Evolutionary conservation across 176 grass and related monocot genomes (phyloP).

Genomic region (Oryza meridionalis): DNA sequence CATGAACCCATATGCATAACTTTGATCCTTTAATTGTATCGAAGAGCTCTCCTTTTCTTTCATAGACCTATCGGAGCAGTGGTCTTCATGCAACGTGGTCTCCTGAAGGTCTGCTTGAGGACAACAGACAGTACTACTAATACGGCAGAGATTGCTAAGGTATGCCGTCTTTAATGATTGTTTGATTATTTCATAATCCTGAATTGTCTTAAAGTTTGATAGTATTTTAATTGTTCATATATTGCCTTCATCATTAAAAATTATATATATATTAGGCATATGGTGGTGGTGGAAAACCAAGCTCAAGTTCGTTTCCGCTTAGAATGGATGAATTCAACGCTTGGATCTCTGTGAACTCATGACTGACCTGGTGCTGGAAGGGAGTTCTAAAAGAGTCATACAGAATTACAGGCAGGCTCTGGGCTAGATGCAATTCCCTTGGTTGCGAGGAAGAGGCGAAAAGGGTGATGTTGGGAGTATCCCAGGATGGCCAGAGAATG

Average conservation of each 20-base stretch:
- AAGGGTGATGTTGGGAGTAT: not conserved
- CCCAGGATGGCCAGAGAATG: not conserved
- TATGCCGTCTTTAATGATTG: not conserved
- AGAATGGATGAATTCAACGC: constrained; percentile 91
- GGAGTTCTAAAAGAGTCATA: not conserved
- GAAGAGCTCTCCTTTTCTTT: not conserved
- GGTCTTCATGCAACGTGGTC: constrained; percentile 77
- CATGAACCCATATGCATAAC: not conserved
- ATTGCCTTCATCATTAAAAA: not conserved
- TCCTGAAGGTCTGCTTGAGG: constrained; percentile 88
- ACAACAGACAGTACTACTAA: constrained; percentile 59
- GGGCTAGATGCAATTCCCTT: not conserved
- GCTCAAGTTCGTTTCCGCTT: constrained; percentile 80
- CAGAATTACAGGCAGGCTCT: not conserved
- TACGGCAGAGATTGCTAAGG: constrained; percentile 84
- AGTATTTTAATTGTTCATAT: constrained; percentile 6
- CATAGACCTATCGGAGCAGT: constrained; percentile 85
- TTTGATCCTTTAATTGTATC: constrained; percentile 17
- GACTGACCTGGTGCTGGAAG: not conserved
- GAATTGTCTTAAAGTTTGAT: not conserved
- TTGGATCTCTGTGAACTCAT: constrained; percentile 62
- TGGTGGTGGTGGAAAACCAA: constrained; percentile 72
- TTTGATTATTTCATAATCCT: not conserved
- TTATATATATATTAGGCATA: constrained; percentile 56
- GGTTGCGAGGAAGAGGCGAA: constrained; percentile 15